These are phyloP conservation scores for Ogataea dorogensis DNA, from an alignment of 805 yeast species.

Conservation along the genomic window DNA sequence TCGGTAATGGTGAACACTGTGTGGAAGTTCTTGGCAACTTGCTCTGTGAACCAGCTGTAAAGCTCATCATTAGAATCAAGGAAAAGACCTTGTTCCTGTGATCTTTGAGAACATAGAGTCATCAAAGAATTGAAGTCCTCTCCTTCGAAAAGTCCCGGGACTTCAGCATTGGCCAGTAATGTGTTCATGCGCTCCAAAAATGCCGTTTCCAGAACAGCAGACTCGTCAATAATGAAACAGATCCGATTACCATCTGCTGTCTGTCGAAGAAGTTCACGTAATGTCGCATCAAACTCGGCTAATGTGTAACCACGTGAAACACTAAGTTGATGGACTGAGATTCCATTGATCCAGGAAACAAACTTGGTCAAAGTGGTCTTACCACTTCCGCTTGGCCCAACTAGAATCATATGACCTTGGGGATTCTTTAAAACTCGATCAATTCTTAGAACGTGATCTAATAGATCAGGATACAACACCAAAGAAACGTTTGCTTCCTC, in stretches of 20 bases:
- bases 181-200: slow-evolving; percentile 92
- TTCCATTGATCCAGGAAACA: slow-evolving; percentile 90
- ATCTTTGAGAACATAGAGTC: slow-evolving; percentile 52
- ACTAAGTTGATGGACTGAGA: slow-evolving; percentile 55
- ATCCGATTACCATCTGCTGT: slow-evolving; percentile 55
- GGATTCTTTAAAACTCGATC: slow-evolving; percentile 80
- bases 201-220: slow-evolving; percentile 69
- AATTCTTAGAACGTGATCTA: slow-evolving; percentile 73
- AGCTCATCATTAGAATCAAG: slow-evolving; percentile 69
- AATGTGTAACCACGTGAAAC: slow-evolving; percentile 55
- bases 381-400: slow-evolving; percentile 83
- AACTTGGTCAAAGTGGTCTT: slow-evolving; percentile 73
- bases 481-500: slow-evolving; percentile 66
- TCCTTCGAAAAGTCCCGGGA: slow-evolving; percentile 83
- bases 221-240: slow-evolving; percentile 79
- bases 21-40: slow-evolving; percentile 71
- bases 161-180: slow-evolving; percentile 86
- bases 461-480: slow-evolving; percentile 63
- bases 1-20: slow-evolving; percentile 76
- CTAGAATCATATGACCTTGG: slow-evolving; percentile 86
- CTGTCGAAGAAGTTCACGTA: slow-evolving; percentile 51
- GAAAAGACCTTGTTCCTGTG: slow-evolving; percentile 57
- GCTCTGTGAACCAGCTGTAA: slow-evolving; percentile 69
- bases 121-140: slow-evolving; percentile 60
- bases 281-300: slow-evolving; percentile 62